phyloP scores from a whole-genome alignment of 805 yeast genomes.

The Saccharomyces kudriavzevii region DNA sequence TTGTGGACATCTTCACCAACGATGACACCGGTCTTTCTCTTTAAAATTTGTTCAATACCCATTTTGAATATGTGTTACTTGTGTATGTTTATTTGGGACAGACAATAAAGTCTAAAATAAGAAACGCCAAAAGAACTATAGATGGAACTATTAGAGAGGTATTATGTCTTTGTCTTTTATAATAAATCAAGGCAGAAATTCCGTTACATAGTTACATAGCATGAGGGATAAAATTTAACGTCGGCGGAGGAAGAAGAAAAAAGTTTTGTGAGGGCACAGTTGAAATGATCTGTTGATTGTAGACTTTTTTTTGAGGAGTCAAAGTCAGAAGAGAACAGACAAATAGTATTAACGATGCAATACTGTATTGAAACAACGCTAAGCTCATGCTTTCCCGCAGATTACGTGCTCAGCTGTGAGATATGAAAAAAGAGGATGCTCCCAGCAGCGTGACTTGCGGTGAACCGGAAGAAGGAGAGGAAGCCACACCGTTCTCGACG shows the following conservation, averaged over 20 bases:
- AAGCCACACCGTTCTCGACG: not conserved
- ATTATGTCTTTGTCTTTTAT: not conserved
- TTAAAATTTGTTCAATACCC: conserved; percentile 68
- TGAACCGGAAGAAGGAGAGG: not conserved
- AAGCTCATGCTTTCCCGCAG: not conserved
- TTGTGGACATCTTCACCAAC: conserved; percentile 90
- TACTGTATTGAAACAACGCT: not conserved
- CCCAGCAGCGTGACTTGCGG: not conserved
- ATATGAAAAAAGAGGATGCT: not conserved
- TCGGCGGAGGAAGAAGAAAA: not conserved
- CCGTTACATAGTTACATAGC: not conserved
- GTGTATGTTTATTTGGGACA: not conserved
- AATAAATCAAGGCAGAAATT: not conserved
- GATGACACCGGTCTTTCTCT: conserved; percentile 94
- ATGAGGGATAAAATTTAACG: not conserved
- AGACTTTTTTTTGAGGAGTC: not conserved
- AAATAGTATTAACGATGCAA: not conserved
- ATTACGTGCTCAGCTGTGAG: not conserved
- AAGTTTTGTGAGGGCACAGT: not conserved
- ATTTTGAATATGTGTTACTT: conserved; percentile 27
- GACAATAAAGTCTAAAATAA: not conserved
- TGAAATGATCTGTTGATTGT: not conserved
- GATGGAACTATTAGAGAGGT: not conserved
- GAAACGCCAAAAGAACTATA: not conserved
- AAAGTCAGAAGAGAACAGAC: not conserved